Evolutionary conservation across 768 basidiomycete species (phyloP).

Genomic region (Coprinopsis marcescibilis): DNA sequence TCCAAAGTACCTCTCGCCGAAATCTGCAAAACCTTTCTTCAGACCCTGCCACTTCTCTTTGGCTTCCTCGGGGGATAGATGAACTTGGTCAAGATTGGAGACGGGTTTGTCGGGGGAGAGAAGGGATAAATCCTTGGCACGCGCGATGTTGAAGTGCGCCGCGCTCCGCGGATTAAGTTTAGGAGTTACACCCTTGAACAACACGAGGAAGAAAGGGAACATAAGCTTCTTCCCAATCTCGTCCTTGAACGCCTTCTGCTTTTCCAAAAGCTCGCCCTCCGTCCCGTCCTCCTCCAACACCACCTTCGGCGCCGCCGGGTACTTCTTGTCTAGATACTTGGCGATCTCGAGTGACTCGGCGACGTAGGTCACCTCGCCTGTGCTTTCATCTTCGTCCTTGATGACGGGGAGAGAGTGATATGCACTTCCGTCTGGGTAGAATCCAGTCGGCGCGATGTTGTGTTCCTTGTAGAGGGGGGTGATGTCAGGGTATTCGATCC

Average conservation of each 20-base stretch:
- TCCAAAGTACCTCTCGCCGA: slow-evolving; percentile 2
- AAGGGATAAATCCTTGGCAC: slow-evolving; percentile 5
- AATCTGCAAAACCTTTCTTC: slow-evolving; percentile 1
- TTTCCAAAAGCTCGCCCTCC: slow-evolving; percentile 4
- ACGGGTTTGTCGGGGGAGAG: background rate
- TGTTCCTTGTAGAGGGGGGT: slow-evolving; percentile 23
- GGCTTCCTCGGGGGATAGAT: background rate
- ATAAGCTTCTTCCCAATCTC: background rate
- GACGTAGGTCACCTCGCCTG: slow-evolving; percentile 21
- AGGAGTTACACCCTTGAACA: background rate
- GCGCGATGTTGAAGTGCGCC: background rate
- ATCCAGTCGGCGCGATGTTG: slow-evolving; percentile 26
- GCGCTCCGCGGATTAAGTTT: slow-evolving; percentile 1
- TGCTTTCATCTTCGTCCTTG: slow-evolving; percentile 35
- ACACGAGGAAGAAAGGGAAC: background rate
- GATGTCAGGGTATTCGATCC: slow-evolving; percentile 50
- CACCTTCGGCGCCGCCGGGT: slow-evolving; percentile 32
- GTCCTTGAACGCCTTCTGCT: slow-evolving; percentile 17
- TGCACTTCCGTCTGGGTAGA: slow-evolving; percentile 23
- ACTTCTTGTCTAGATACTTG: slow-evolving; percentile 41
- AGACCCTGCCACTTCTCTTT: slow-evolving; percentile 5
- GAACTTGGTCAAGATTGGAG: slow-evolving; percentile 6
- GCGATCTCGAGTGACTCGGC: slow-evolving; percentile 40
- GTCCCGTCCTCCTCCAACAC: slow-evolving; percentile 18
- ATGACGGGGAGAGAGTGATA: slow-evolving; percentile 43